Conservation (phyloP, 2,329 filamentous ascomycete species). For the Penicillium olsonii region DNA sequence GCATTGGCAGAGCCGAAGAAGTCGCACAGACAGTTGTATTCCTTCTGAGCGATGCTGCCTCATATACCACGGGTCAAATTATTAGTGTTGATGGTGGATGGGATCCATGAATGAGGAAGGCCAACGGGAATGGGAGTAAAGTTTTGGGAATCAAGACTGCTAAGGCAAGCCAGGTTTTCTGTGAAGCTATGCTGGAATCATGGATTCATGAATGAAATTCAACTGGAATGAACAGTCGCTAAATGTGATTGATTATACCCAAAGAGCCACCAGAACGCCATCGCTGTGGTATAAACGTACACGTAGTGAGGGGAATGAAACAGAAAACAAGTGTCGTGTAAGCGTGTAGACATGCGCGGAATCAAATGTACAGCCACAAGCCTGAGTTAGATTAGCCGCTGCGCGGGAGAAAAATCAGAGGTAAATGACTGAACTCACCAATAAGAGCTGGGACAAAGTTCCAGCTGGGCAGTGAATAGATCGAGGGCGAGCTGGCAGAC, state of each 20-base stretch:
- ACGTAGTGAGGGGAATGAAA: constrained; percentile 4
- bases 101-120: constrained; percentile 23
- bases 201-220: background rate
- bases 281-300: constrained; percentile 6
- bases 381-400: constrained; percentile 5
- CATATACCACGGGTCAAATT: constrained; percentile 50
- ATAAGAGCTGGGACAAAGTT: constrained; percentile 8
- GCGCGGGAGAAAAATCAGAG: background rate
- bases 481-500: background rate
- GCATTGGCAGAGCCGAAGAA: constrained; percentile 36
- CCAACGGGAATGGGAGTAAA: background rate
- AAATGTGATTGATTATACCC: background rate
- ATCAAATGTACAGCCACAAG: constrained; percentile 19
- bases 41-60: constrained; percentile 48
- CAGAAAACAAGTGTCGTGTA: background rate
- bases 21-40: constrained; percentile 51
- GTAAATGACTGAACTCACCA: constrained; percentile 8
- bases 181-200: background rate
- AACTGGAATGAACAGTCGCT: background rate
- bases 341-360: background rate
- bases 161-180: background rate
- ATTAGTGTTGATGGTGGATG: constrained; percentile 52
- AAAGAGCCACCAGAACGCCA: constrained; percentile 6
- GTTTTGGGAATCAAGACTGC: too few species aligned
- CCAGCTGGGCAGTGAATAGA: constrained; percentile 7